Evolutionary conservation across 169 alveolate genomes (phyloP), one percentile per base, ranked within the genome.

Genomic region (Cryptosporidium muris): DNA sequence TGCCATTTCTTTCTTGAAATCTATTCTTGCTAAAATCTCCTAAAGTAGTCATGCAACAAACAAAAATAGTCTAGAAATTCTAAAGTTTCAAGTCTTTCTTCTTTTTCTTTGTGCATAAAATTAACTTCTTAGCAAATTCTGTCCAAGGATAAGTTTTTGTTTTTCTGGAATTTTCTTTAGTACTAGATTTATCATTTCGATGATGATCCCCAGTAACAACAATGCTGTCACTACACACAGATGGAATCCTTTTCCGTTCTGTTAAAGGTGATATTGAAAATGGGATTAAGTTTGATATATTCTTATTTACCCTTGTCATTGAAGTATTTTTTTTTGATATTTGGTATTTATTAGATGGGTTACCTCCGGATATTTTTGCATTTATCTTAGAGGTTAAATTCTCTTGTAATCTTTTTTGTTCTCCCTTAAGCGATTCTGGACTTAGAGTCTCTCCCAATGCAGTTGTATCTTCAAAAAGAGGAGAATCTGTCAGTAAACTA

Each of bases 61-160:
- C 25, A 25, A 25, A 25, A 25, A 25, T 25, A 25, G 25, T 25
- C 25, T 25, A 25, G 25, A 25, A 25, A 25, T 25, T 25, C 25
- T 25, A 25, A 25, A 25, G 25, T 25, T 25, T 25, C 25, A 25
- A 25, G 0, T 74, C 85, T 42, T 58, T 74, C 68, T 74, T 74
- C 62, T 74, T 74, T 49, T 68, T 74, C 38, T 74, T 74, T 40
- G 85, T 74, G 36, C 85, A 74, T 14, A 74, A 63, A 56, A 74
- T 74, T 68, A 74, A 48, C 60, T 74, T 74, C 43, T 62, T 74
- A 47, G 85, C 85, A 2, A 74, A 37, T 54, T 74, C 85, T 2
- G 85, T 58, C 85, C 85, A 74, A 0, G 85, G 85, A 60, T 74
- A 74, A 43, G 85, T 74, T 45, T 74, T 74, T 9, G 60, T 74